Conservation (phyloP, 305 asterid genomes). For the Fraxinus floribunda region DNA sequence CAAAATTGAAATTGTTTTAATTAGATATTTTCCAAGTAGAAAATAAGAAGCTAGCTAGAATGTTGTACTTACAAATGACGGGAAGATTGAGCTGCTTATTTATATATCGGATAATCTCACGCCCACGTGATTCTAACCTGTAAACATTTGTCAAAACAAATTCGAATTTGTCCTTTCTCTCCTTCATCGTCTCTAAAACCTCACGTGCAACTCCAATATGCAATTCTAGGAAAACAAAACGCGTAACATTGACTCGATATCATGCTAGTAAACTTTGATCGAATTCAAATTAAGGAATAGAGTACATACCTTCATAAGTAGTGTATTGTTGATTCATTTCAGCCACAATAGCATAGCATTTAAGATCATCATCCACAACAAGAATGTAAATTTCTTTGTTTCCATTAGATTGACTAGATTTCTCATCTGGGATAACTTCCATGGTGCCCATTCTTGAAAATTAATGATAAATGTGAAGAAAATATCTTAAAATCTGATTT, state of each 20-base stretch:
- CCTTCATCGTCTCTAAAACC: slow-evolving; percentile 42
- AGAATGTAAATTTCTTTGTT: slow-evolving; percentile 45
- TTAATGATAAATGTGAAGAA: slow-evolving; percentile 5
- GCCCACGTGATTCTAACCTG: slow-evolving; percentile 35
- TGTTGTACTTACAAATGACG: slow-evolving; percentile 41
- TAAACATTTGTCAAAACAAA: slow-evolving; percentile 56
- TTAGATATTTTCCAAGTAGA: background rate
- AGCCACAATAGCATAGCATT: slow-evolving; percentile 38
- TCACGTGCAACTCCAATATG: slow-evolving; percentile 41
- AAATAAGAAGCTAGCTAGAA: background rate
- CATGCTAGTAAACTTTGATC: background rate
- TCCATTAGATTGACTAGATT: slow-evolving; percentile 27
- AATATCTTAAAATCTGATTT: background rate
- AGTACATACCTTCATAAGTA: slow-evolving; percentile 47
- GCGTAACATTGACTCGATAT: background rate
- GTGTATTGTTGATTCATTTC: slow-evolving; percentile 47
- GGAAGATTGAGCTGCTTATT: slow-evolving; percentile 34
- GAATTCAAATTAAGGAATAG: background rate
- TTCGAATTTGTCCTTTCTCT: slow-evolving; percentile 38
- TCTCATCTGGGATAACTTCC: slow-evolving; percentile 26
- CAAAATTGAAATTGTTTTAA: background rate
- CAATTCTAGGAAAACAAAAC: slow-evolving; percentile 41
- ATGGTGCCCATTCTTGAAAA: slow-evolving; percentile 27
- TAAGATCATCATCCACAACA: slow-evolving; percentile 42
- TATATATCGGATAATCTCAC: slow-evolving; percentile 35